phyloP scores from a whole-genome alignment of 768 basidiomycete species.

The Udeniomyces megalosporus region DNA sequence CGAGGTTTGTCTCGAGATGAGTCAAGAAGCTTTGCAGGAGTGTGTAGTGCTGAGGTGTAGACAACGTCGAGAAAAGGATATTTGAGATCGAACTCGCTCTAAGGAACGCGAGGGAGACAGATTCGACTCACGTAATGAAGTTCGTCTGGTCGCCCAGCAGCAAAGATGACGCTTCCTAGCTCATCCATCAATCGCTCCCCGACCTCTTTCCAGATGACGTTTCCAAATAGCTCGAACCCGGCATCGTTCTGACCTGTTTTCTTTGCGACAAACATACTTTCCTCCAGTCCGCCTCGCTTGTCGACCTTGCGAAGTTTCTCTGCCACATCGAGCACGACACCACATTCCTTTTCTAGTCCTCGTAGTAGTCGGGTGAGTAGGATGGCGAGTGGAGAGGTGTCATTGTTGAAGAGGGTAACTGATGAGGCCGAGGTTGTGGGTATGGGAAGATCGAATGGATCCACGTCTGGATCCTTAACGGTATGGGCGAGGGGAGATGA shows the following conservation, averaged over 20 bases:
- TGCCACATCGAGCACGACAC: background rate
- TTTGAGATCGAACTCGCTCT: background rate
- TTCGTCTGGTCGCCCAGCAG: constrained; percentile 79
- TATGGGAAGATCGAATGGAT: background rate
- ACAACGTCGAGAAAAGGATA: background rate
- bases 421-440: background rate
- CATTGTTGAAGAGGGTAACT: background rate
- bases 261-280: background rate
- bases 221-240: constrained; percentile 66
- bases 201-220: constrained; percentile 78
- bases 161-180: constrained; percentile 64
- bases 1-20: constrained; percentile 55
- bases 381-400: background rate
- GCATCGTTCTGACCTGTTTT: background rate
- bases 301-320: constrained; percentile 2
- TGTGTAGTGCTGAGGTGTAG: constrained; percentile 73
- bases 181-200: constrained; percentile 67
- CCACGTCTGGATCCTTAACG: background rate
- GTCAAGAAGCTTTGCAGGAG: constrained; percentile 66
- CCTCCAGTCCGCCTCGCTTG: background rate
- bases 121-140: constrained; percentile 59
- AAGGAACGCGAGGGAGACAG: background rate
- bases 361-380: background rate
- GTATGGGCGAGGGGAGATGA: background rate
- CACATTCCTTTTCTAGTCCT: background rate